Base-by-base conservation (phyloP, 1,284 basidiomycete species). In the Xanthoconium separans region DNA sequence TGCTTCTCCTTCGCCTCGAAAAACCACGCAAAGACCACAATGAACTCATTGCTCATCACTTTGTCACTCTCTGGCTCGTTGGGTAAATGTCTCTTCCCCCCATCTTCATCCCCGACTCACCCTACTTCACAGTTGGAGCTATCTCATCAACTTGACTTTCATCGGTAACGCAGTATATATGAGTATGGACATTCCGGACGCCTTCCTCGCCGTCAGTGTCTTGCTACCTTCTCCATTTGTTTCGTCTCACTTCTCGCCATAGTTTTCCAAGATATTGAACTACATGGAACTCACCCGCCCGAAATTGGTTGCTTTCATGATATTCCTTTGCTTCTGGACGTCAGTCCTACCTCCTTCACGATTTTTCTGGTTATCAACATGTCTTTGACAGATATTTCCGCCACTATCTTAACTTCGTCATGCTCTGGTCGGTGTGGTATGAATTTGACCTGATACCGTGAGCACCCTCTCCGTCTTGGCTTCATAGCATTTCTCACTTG, bases 121-220 rank as follows among this genome's bases (percentile, higher is more conserved):
- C 0, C 30, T 20, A 1, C 44, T 39, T 45, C 37, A 22, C 61
- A 90, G 91, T 49, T 96, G 95, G 94, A 94, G 91, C 65, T 97
- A 95, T 65, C 69, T 85, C 36, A 60, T 90, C 62, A 93, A 93
- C 67, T 59, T 93, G 48, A 98, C 95, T 0, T 77, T 86, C 61
- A 95, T 98, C 50, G 96, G 96, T 13, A 93, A 93, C 59, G 90
- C 94, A 2, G 84, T 99, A 27, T 98, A 91, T 65, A 81, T 96
- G 66, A 96, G 94, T 69, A 99, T 98, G 96, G 96, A 99, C 75
- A 81, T 96, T 33, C 94, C 95, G 3, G 96, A 99, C 68, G 75
- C 84, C 22, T 93, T 91, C 75, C 80, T 99, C 20, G 93, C 89
- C 22, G 92, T 93, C 58, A 62, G 88, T 36, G 12, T n/a, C 43